Conservation (phyloP, 1,284 basidiomycete genomes). For the Schizopora paradoxa region DNA sequence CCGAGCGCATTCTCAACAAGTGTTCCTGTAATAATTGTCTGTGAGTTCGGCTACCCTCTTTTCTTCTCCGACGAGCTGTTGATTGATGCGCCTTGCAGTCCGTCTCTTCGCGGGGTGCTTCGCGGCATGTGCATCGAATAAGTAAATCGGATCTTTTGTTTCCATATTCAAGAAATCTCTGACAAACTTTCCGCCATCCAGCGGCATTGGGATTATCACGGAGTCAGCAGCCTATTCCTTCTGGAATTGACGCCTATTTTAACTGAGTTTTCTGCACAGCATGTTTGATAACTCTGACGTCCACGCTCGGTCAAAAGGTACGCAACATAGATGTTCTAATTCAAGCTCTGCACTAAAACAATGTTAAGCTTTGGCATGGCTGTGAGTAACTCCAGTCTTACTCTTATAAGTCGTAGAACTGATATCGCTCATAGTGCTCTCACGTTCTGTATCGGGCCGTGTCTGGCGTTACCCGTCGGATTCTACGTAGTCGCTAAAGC, state of each 20-base stretch:
- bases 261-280: neutral
- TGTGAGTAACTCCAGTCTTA: neutral
- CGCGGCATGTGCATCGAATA: slow-evolving; percentile 18
- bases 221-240: neutral
- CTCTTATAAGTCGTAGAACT: neutral
- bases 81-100: too few species aligned
- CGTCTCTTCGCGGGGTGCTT: slow-evolving; percentile 19
- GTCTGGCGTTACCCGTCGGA: slow-evolving; percentile 22
- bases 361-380: neutral
- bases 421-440: neutral
- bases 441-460: slow-evolving; percentile 17
- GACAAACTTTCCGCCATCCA: neutral
- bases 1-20: slow-evolving; percentile 20
- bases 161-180: too few species aligned
- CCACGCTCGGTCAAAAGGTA: too few species aligned
- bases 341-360: too few species aligned
- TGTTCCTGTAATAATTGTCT: slow-evolving; percentile 19
- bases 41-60: too few species aligned
- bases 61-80: neutral
- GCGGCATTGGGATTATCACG: too few species aligned
- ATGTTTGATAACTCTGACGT: slow-evolving; percentile 7
- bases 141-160: slow-evolving; percentile 8
- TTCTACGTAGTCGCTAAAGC: slow-evolving; percentile 23
- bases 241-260: neutral
- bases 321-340: too few species aligned